A percentile compares a stretch with the other conserved stretches of the same genome.
Conservation (phyloP, 306 rosid species). For the Cicer judaicum region DNA sequence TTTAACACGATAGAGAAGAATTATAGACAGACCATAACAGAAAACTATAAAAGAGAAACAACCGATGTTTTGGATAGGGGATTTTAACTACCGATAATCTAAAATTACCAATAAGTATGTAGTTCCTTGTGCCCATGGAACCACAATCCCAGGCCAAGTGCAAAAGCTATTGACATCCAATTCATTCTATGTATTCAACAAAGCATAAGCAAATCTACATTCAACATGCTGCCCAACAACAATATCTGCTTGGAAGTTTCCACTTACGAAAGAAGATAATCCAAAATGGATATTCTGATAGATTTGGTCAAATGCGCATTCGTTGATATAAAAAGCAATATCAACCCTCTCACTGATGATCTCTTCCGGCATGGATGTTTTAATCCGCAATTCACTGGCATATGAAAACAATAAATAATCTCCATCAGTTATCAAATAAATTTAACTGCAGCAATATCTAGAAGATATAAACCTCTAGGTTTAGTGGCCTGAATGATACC, state of each 20-base stretch:
- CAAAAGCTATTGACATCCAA: constrained; percentile 35
- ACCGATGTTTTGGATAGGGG: neutral
- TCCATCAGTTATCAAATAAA: constrained; percentile 31
- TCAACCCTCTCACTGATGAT: constrained; percentile 24
- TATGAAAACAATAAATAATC: neutral
- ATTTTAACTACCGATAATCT: constrained; percentile 7
- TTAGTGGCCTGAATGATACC: constrained; percentile 38
- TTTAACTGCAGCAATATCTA: constrained; percentile 32
- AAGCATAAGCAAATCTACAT: constrained; percentile 27
- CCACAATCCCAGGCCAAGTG: constrained; percentile 24
- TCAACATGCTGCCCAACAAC: constrained; percentile 25
- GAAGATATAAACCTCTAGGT: constrained; percentile 15
- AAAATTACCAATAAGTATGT: too few relatives aligned
- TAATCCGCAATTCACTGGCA: constrained; percentile 39
- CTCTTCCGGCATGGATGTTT: constrained; percentile 17
- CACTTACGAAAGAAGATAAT: constrained; percentile 1
- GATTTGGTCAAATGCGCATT: constrained; percentile 4
- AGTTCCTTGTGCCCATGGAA: constrained; percentile 14
- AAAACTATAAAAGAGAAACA: neutral
- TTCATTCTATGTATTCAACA: neutral
- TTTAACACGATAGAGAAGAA: neutral
- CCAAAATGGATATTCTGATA: constrained; percentile 10
- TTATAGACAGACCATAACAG: neutral
- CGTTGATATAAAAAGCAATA: constrained; percentile 31
- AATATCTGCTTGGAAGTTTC: constrained; percentile 23